Percentiles rank a stretch among this genome's conserved stretches.
phyloP scores from a whole-genome alignment of 495 filamentous ascomycete genomes.

The Apiosordaria backusii region DNA sequence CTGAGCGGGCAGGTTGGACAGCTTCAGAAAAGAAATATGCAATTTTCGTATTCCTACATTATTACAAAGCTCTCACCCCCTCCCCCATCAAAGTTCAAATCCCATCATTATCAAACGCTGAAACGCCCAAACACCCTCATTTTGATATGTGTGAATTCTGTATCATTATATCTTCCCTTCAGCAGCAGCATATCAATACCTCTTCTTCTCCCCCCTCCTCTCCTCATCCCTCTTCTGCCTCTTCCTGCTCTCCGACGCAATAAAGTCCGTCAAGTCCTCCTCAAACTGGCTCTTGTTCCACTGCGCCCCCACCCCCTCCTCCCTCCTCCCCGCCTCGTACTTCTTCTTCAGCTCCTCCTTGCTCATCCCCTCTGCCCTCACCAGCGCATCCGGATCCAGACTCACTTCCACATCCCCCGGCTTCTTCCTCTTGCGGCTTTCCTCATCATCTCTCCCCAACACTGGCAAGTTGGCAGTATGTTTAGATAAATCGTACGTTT shows the following conservation, averaged over 20 bases:
- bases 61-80: too few species aligned
- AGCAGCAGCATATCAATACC: neutral
- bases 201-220: slow-evolving; percentile 51
- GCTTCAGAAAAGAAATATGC: too few species aligned
- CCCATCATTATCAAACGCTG: neutral
- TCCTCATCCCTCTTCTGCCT: slow-evolving; percentile 83
- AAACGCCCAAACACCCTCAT: neutral
- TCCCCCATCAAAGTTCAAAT: too few species aligned
- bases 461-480: slow-evolving; percentile 42
- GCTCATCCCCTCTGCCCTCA: slow-evolving; percentile 49
- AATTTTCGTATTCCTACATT: too few species aligned
- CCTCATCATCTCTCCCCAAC: slow-evolving; percentile 77
- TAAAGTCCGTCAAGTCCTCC: slow-evolving; percentile 95
- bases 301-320: slow-evolving; percentile 60
- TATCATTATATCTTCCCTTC: neutral
- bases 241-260: slow-evolving; percentile 88
- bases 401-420: slow-evolving; percentile 92
- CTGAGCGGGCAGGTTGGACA: too few species aligned
- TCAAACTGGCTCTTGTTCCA: slow-evolving; percentile 61
- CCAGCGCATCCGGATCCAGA: slow-evolving; percentile 76
- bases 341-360: slow-evolving; percentile 53
- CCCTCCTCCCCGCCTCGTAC: slow-evolving; percentile 74
- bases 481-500: slow-evolving; percentile 71
- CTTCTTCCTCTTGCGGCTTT: slow-evolving; percentile 81
- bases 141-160: neutral